A percentile compares a stretch with the other conserved stretches of the same genome.
Evolutionary conservation across 2,329 filamentous ascomycete genomes (phyloP).

Genomic region (Talaromyces sp.): DNA sequence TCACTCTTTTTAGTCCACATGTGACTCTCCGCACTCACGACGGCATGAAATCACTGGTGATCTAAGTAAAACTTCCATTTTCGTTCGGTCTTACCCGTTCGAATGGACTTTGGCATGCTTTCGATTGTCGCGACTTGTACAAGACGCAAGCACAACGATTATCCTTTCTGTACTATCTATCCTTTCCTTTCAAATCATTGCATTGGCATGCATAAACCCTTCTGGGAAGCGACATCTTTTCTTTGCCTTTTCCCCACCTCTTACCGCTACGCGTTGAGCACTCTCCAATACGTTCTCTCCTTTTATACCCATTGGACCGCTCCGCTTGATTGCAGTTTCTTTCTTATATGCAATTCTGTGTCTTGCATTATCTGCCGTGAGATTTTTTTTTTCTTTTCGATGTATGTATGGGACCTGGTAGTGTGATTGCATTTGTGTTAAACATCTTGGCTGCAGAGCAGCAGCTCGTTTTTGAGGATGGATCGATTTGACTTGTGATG

Average conservation of each 20-base stretch:
- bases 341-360: neutral
- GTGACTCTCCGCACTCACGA: neutral
- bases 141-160: neutral
- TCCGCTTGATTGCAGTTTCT: neutral
- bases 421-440: neutral
- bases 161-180: neutral
- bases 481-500: neutral
- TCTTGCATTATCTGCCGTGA: neutral
- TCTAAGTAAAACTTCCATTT: neutral
- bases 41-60: constrained; percentile 1
- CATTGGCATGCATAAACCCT: neutral
- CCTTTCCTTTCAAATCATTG: neutral
- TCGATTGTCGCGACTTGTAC: neutral
- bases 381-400: neutral
- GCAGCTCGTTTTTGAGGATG: neutral
- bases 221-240: neutral
- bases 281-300: constrained; percentile 1
- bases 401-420: neutral
- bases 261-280: neutral
- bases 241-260: neutral
- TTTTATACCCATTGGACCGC: neutral
- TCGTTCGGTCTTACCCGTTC: neutral
- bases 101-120: neutral
- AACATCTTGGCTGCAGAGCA: neutral
- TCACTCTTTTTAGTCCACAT: neutral